Conservation (phyloP, 2,329 filamentous ascomycete genomes). For the Paraphaeosphaeria minitans region DNA sequence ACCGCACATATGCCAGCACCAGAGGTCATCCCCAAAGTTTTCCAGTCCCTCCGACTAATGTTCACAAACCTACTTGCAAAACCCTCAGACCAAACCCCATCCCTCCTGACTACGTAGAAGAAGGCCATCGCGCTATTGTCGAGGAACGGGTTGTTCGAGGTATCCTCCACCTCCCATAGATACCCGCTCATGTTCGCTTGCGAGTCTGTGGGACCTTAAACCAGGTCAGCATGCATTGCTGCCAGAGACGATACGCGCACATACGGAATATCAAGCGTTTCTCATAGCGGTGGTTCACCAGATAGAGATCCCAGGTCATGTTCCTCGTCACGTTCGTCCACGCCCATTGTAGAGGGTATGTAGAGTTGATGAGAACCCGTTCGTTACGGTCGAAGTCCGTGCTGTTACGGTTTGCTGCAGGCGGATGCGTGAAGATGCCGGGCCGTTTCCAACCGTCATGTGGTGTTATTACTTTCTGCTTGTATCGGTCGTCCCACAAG, state of each 20-base stretch:
- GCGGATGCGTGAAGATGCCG: neutral
- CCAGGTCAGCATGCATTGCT: neutral
- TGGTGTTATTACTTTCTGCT: neutral
- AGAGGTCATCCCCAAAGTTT: neutral
- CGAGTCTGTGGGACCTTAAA: neutral
- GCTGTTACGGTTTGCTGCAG: neutral
- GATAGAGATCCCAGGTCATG: neutral
- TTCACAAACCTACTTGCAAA: slow-evolving; percentile 4
- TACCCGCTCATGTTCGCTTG: neutral
- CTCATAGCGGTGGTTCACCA: neutral
- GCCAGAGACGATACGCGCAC: neutral
- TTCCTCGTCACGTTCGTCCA: neutral
- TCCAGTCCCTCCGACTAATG: neutral
- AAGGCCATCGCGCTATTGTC: neutral
- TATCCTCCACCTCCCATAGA: neutral
- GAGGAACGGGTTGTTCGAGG: neutral
- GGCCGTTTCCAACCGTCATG: neutral
- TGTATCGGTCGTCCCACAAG: neutral
- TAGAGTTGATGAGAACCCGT: neutral
- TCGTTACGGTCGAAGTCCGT: neutral
- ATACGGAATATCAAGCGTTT: neutral
- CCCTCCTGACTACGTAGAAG: neutral
- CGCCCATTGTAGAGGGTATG: neutral
- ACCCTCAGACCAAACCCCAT: neutral
- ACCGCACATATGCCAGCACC: neutral